phyloP scores from a whole-genome alignment of 495 filamentous ascomycete species.

The Aspergillus sclerotiicarbonarius region DNA sequence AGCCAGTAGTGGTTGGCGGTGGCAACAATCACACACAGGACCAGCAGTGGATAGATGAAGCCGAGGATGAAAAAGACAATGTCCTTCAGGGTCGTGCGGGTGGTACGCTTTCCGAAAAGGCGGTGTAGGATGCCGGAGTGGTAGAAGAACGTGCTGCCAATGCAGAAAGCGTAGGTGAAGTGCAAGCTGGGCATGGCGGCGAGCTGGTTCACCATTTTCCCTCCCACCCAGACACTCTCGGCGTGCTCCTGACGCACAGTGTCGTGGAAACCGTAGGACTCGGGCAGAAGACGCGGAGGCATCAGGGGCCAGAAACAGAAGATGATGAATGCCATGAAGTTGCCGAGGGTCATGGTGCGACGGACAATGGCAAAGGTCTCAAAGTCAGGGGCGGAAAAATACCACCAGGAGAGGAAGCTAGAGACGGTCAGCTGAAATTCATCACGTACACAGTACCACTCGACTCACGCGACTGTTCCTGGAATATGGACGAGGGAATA shows the following conservation, averaged over 20 bases:
- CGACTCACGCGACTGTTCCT: conserved; percentile 60
- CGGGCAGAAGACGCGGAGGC: conserved; percentile 61
- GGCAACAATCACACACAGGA: conserved; percentile 61
- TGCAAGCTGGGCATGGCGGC: conserved; percentile 61
- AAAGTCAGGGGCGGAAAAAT: conserved; percentile 56
- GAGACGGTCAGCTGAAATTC: neutral
- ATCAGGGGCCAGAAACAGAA: conserved; percentile 65
- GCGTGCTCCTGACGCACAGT: conserved; percentile 62
- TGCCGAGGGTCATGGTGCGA: conserved; percentile 62
- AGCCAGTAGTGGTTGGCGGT: conserved; percentile 69
- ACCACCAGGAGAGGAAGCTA: conserved; percentile 67
- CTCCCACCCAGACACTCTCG: conserved; percentile 58
- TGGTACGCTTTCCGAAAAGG: conserved; percentile 33
- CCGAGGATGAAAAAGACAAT: conserved; percentile 47
- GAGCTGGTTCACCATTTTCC: conserved; percentile 55
- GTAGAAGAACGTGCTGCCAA: conserved; percentile 58
- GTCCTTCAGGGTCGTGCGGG: conserved; percentile 39
- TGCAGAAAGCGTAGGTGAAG: conserved; percentile 60
- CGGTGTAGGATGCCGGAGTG: conserved; percentile 53
- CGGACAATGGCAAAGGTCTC: conserved; percentile 56
- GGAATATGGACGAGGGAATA: conserved; percentile 68
- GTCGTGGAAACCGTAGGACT: conserved; percentile 60
- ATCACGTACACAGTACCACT: neutral
- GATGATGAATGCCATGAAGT: conserved; percentile 58
- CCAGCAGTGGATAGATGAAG: conserved; percentile 54